A percentile compares a stretch with the other conserved stretches of the same genome.
These are phyloP conservation scores for Corchorus capsularis DNA, from an alignment of 345 rosid species.

Conservation along the genomic window DNA sequence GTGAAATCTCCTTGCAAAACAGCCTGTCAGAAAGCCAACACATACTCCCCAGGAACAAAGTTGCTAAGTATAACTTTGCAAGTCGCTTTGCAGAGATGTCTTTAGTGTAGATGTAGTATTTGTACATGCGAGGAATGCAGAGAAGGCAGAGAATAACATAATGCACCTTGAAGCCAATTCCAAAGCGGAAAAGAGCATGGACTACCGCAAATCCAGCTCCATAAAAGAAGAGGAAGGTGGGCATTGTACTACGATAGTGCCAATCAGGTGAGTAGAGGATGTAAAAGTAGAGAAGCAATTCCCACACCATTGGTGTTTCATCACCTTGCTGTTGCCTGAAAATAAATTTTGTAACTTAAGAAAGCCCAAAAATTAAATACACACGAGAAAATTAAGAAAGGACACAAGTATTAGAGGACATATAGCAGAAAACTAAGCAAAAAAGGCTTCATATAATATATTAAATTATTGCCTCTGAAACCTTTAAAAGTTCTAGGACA, in stretches of 20 bases:
- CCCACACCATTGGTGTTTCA: slow-evolving; percentile 99
- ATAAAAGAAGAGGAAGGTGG: slow-evolving; percentile 85
- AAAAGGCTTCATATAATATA: not conserved
- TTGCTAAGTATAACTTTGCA: slow-evolving; percentile 71
- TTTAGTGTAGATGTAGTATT: slow-evolving; percentile 86
- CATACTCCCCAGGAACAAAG: slow-evolving; percentile 55
- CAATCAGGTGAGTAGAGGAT: slow-evolving; percentile 99
- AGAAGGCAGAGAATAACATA: slow-evolving; percentile 75
- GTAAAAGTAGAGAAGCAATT: slow-evolving; percentile 90
- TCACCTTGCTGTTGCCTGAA: slow-evolving; percentile 96
- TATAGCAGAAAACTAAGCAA: not conserved
- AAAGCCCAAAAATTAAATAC: not conserved
- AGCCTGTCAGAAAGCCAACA: slow-evolving; percentile 81
- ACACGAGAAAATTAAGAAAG: not conserved
- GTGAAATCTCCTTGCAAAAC: slow-evolving; percentile 55
- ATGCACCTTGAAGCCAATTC: slow-evolving; percentile 86
- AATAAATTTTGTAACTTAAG: not conserved
- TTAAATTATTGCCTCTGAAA: not conserved
- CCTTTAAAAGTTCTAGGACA: not conserved
- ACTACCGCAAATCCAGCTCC: slow-evolving; percentile 73
- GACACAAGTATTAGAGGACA: too few relatives aligned
- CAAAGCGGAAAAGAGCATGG: slow-evolving; percentile 71
- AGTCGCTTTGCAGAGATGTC: slow-evolving; percentile 69
- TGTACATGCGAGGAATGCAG: slow-evolving; percentile 91
- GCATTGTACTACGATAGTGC: slow-evolving; percentile 97